phyloP scores from a whole-genome alignment of 2,329 filamentous ascomycete species.

The Diaporthe eres region DNA sequence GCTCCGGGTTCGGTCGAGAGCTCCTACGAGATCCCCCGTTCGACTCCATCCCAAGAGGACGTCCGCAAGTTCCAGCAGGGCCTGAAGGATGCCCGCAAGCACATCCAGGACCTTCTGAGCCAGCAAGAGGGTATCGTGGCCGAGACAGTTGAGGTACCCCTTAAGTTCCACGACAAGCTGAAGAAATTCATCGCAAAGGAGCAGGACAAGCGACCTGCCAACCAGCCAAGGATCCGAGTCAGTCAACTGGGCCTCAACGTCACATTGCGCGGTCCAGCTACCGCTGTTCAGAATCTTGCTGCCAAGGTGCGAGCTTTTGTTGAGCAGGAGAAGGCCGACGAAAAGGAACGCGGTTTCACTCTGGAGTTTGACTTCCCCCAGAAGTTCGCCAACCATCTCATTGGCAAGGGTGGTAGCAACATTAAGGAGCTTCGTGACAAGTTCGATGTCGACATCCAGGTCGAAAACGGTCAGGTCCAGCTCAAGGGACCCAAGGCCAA shows the following conservation, averaged over 20 bases:
- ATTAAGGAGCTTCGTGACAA: slow-evolving; percentile 76
- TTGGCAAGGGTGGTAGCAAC: slow-evolving; percentile 77
- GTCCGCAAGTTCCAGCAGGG: slow-evolving; percentile 67
- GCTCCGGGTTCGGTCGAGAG: slow-evolving; percentile 65
- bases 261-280: slow-evolving; percentile 82
- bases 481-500: slow-evolving; percentile 97
- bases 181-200: slow-evolving; percentile 76
- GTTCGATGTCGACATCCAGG: slow-evolving; percentile 83
- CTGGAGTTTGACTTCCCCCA: slow-evolving; percentile 93
- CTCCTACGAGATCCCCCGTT: slow-evolving; percentile 68
- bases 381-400: slow-evolving; percentile 90
- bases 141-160: slow-evolving; percentile 69
- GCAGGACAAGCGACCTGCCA: slow-evolving; percentile 68
- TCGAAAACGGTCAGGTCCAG: slow-evolving; percentile 94
- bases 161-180: slow-evolving; percentile 75
- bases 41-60: slow-evolving; percentile 65
- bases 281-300: slow-evolving; percentile 79
- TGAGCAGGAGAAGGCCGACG: slow-evolving; percentile 89
- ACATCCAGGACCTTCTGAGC: slow-evolving; percentile 70
- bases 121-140: slow-evolving; percentile 70
- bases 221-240: slow-evolving; percentile 73
- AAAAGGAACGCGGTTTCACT: slow-evolving; percentile 92
- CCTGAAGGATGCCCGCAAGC: slow-evolving; percentile 68
- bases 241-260: slow-evolving; percentile 72
- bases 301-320: slow-evolving; percentile 84